A percentile compares a stretch with the other conserved stretches of the same genome.
phyloP scores from a whole-genome alignment of 2,329 filamentous ascomycete genomes.

The Trichoderma sp. region DNA sequence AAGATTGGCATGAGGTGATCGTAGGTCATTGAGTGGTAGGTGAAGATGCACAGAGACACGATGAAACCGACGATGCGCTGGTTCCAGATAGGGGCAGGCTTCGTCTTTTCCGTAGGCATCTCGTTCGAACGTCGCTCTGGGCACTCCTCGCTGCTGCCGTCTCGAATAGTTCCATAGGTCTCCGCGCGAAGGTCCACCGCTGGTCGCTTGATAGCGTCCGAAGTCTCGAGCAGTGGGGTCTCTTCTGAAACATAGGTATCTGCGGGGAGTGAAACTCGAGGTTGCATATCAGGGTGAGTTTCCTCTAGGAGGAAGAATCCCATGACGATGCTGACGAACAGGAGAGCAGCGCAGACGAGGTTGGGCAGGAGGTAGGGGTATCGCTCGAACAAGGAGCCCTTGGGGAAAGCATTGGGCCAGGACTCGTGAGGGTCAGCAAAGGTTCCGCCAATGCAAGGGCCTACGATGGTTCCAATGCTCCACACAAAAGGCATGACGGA shows the following conservation, averaged over 20 bases:
- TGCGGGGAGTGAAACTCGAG: slow-evolving; percentile 51
- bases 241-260: slow-evolving; percentile 62
- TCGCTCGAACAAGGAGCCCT: slow-evolving; percentile 69
- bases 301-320: slow-evolving; percentile 85
- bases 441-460: slow-evolving; percentile 83
- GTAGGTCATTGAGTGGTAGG: slow-evolving; percentile 94
- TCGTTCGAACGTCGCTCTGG: slow-evolving; percentile 47
- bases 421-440: slow-evolving; percentile 78
- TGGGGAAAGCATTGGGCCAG: slow-evolving; percentile 72
- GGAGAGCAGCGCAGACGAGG: slow-evolving; percentile 75
- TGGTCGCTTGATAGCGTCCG: slow-evolving; percentile 73
- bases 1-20: slow-evolving; percentile 93
- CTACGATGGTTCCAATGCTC: slow-evolving; percentile 87
- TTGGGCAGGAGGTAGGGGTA: slow-evolving; percentile 92
- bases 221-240: slow-evolving; percentile 75
- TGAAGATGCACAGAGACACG: slow-evolving; percentile 84
- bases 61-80: slow-evolving; percentile 74
- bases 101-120: slow-evolving; percentile 41
- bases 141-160: slow-evolving; percentile 45
- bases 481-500: slow-evolving; percentile 94
- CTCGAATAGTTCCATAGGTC: slow-evolving; percentile 73
- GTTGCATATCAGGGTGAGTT: slow-evolving; percentile 83
- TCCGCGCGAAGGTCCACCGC: slow-evolving; percentile 76
- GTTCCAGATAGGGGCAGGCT: slow-evolving; percentile 52
- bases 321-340: slow-evolving; percentile 76